phyloP scores from a whole-genome alignment of 2,329 filamentous ascomycete genomes.

The Daldinia eschscholtzii region DNA sequence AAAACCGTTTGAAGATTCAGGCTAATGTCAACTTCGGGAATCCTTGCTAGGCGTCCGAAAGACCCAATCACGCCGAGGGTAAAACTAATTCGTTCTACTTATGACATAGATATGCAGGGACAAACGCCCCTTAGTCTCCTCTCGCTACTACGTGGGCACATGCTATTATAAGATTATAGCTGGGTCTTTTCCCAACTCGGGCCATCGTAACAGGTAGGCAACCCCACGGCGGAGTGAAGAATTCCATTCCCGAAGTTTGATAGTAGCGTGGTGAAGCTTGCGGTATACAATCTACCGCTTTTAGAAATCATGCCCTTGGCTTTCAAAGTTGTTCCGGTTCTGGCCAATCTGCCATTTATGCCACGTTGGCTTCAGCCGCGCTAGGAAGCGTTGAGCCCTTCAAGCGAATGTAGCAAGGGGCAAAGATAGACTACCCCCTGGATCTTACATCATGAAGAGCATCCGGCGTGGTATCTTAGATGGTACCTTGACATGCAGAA shows the following conservation, averaged over 20 bases:
- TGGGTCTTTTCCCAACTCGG: slow-evolving; percentile 31
- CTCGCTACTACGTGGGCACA: slow-evolving; percentile 29
- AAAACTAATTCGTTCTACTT: slow-evolving; percentile 45
- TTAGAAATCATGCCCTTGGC: slow-evolving; percentile 20
- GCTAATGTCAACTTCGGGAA: slow-evolving; percentile 39
- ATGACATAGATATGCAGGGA: slow-evolving; percentile 41
- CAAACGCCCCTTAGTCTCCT: slow-evolving; percentile 31
- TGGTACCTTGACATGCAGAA: slow-evolving; percentile 27
- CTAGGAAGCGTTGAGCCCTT: slow-evolving; percentile 20
- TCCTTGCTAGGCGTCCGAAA: slow-evolving; percentile 33
- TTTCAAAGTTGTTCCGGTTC: slow-evolving; percentile 18
- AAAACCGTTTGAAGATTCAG: slow-evolving; percentile 33
- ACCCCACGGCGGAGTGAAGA: slow-evolving; percentile 40
- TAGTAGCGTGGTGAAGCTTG: slow-evolving; percentile 4
- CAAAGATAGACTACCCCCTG: slow-evolving; percentile 14
- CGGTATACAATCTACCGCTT: slow-evolving; percentile 16
- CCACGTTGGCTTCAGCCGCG: slow-evolving; percentile 43
- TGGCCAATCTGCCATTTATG: slow-evolving; percentile 30
- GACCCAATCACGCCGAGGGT: slow-evolving; percentile 45
- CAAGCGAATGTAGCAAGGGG: slow-evolving; percentile 34
- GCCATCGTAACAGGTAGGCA: slow-evolving; percentile 7
- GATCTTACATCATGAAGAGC: slow-evolving; percentile 35
- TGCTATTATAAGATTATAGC: slow-evolving; percentile 31
- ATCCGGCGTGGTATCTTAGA: slow-evolving; percentile 30
- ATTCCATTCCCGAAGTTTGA: slow-evolving; percentile 41